phyloP scores from a whole-genome alignment of 352 stramenopile genomes.

The Phytopythium cucurbitacearum region DNA sequence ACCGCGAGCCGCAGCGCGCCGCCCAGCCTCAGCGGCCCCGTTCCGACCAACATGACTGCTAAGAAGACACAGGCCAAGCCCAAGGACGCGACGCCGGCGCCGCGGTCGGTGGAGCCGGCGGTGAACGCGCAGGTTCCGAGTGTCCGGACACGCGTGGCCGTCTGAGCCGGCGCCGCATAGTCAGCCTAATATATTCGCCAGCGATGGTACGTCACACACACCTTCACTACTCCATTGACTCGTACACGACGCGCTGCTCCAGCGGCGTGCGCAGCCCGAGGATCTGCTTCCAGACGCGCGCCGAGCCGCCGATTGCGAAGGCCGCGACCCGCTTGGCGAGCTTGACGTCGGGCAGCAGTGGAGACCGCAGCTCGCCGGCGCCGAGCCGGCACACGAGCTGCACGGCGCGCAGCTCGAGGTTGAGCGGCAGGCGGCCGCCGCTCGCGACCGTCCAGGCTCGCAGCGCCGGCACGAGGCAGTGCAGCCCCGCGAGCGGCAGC shows the following conservation, averaged over 20 bases:
- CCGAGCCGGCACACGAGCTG: conserved; percentile 54
- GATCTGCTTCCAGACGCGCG: conserved; percentile 68
- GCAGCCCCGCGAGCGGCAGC: conserved; percentile 50
- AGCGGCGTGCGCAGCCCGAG: conserved; percentile 31
- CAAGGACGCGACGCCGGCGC: too few relatives aligned
- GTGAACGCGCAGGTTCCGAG: neutral
- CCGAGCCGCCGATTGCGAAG: conserved; percentile 58
- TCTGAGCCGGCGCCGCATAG: neutral
- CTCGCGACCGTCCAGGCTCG: conserved; percentile 45
- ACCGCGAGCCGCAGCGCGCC: neutral
- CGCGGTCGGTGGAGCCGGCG: too few relatives aligned
- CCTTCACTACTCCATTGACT: conserved; percentile 1
- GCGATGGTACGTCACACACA: neutral
- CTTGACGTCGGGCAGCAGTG: conserved; percentile 15
- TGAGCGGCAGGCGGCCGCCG: conserved; percentile 24
- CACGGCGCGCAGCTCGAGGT: conserved; percentile 35
- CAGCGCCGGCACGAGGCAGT: conserved; percentile 48
- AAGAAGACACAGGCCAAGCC: too few relatives aligned
- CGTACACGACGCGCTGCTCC: conserved; percentile 45
- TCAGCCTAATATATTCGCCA: neutral
- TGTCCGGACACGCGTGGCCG: neutral
- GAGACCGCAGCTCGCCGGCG: conserved; percentile 19
- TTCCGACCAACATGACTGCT: too few relatives aligned
- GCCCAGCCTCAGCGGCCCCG: too few relatives aligned
- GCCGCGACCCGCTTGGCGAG: conserved; percentile 49